Evolutionary conservation across 169 alveolate species (phyloP).

Genomic region (Plasmodium malariae): DNA sequence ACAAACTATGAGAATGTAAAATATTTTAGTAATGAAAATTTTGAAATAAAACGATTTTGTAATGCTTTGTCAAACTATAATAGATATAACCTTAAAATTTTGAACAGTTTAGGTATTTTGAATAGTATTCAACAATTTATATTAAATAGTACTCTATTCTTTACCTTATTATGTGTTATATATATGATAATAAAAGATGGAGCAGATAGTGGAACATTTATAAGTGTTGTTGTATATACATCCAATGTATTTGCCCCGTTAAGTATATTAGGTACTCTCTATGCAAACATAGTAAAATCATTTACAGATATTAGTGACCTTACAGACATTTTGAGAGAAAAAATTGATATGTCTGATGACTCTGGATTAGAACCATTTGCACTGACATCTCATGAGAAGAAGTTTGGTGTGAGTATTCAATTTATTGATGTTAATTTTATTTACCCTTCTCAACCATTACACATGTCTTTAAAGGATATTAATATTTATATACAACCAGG

Average conservation of each 20-base stretch:
- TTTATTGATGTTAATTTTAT: constrained; percentile 43
- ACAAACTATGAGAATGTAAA: constrained; percentile 86
- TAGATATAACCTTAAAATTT: constrained; percentile 77
- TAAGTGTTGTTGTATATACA: constrained; percentile 76
- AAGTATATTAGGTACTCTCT: constrained; percentile 82
- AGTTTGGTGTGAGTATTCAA: constrained; percentile 71
- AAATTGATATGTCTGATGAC: constrained; percentile 40
- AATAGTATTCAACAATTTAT: constrained; percentile 81
- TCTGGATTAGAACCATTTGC: constrained; percentile 16
- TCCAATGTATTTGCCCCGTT: constrained; percentile 82
- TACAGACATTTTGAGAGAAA: constrained; percentile 58
- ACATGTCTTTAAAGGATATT: constrained; percentile 38
- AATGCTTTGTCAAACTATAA: constrained; percentile 79
- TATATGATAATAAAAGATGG: constrained; percentile 61
- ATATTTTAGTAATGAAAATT: constrained; percentile 83
- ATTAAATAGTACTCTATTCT: constrained; percentile 48
- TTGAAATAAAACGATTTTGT: constrained; percentile 79
- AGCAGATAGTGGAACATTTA: constrained; percentile 63
- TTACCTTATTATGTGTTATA: constrained; percentile 37
- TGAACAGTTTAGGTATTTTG: constrained; percentile 80
- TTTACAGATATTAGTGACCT: constrained; percentile 66
- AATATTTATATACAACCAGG: constrained; percentile 74
- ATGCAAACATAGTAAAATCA: constrained; percentile 77
- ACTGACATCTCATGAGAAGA: constrained; percentile 67
- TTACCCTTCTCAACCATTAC: constrained; percentile 32